Evolutionary conservation across 2,329 filamentous ascomycete species (phyloP).

Genomic region (Fusarium heterosporum): DNA sequence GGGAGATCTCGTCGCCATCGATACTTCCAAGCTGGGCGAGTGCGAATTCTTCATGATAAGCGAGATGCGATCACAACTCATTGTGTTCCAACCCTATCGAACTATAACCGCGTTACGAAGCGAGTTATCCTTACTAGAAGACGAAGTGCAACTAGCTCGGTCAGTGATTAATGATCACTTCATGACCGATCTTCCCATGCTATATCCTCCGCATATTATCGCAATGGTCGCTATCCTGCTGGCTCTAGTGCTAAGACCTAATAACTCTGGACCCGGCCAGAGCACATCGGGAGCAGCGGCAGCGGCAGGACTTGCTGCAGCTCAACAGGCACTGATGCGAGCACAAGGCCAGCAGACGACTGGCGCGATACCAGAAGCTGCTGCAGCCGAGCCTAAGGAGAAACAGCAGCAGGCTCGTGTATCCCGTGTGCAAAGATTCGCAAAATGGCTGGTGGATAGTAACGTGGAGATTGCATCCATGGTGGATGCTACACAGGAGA

Average conservation of each 20-base stretch:
- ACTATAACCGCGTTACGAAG: slow-evolving; percentile 78
- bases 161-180: slow-evolving; percentile 92
- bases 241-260: slow-evolving; percentile 82
- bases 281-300: slow-evolving; percentile 48
- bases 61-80: slow-evolving; percentile 89
- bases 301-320: slow-evolving; percentile 61
- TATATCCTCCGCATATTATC: slow-evolving; percentile 87
- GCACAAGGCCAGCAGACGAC: slow-evolving; percentile 53
- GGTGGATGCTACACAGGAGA: slow-evolving; percentile 90
- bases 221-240: slow-evolving; percentile 89
- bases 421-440: slow-evolving; percentile 72
- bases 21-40: slow-evolving; percentile 88
- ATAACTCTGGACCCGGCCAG: slow-evolving; percentile 48
- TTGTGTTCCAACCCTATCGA: slow-evolving; percentile 91
- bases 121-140: slow-evolving; percentile 77
- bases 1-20: slow-evolving; percentile 80
- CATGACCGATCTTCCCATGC: slow-evolving; percentile 88
- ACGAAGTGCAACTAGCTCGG: slow-evolving; percentile 82
- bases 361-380: slow-evolving; percentile 33
- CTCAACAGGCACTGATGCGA: slow-evolving; percentile 62
- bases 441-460: slow-evolving; percentile 87
- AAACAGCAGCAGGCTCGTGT: slow-evolving; percentile 67
- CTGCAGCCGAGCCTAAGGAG: slow-evolving; percentile 55
- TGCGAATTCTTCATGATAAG: slow-evolving; percentile 94
- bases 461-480: slow-evolving; percentile 85